Evolutionary conservation across 805 yeast species (phyloP), one percentile per base, ranked within the genome.

Genomic region (Candida fluviatilis): DNA sequence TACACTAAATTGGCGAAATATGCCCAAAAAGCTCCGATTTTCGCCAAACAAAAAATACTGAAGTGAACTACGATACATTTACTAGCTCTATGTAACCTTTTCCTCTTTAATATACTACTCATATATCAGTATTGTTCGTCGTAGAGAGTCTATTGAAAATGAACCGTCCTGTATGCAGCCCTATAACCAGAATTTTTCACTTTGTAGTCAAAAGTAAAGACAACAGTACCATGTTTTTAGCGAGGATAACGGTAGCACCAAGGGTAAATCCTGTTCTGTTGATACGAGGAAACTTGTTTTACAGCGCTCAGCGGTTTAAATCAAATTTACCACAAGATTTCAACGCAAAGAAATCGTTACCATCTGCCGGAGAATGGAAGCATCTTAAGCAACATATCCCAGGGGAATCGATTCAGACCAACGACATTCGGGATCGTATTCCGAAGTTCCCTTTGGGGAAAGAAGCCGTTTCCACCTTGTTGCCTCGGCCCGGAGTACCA

Each of bases 401-500:
- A 0, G 84, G 84, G 2, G 80, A 75, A 48, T 48, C 56, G 14
- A 41, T 46, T 11, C 71, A 61, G 38, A 49, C 55, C 13, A 64
- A 84, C 51, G 71, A 72, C 1, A 41, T 79, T 29, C 45, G 52
- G n/a, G 79, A 82, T 36, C 60, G 93, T 25, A 48, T 85, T 1
- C 93, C 93, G 3, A 64, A 69, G 35, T 77, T 84, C 44, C 84
- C 87, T 2, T 63, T 84, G 19, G 76, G 74, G 24, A 80, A 78
- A 44, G 88, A 80, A 42, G 64, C 71, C 10, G 72, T 76, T 6
- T 84, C 89, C 1, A 75, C 87, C 0, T 66, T 84, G 26, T 62
- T 84, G 26, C 93, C 93, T 8, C 70, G 82, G 39, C 85, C 89
- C 0, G 85, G 84, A 11, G 86, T 84, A 8, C 95, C 95, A 7